Conservation (phyloP, 2,329 filamentous ascomycete species). For the Sporothrix globosa region DNA sequence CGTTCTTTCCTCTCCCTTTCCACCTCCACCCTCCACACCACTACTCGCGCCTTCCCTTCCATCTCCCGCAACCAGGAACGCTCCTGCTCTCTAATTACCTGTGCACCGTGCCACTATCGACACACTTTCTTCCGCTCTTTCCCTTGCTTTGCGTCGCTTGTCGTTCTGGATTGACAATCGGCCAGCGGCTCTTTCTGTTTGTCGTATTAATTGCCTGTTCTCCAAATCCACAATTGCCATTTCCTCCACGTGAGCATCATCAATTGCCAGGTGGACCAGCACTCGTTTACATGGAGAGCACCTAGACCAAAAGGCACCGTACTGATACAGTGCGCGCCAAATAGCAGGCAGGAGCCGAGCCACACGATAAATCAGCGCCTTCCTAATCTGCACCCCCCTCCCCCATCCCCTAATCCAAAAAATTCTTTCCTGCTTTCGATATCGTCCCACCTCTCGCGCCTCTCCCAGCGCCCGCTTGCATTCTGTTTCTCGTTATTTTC, state of each 20-base stretch:
- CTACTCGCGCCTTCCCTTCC: neutral
- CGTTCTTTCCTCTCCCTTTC: neutral
- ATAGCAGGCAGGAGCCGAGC: neutral
- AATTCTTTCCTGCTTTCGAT: conserved; percentile 2
- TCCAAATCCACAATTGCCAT: neutral
- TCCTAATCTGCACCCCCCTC: conserved; percentile 13
- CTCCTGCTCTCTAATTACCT: conserved; percentile 6
- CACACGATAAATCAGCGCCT: conserved; percentile 21
- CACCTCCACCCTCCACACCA: conserved; percentile 6
- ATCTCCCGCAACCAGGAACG: conserved; percentile 13
- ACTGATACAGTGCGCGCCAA: conserved; percentile 9
- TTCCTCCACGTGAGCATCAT: neutral
- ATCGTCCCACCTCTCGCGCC: conserved; percentile 11
- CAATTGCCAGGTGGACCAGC: conserved; percentile 17
- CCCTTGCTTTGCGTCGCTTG: neutral
- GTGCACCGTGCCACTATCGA: conserved; percentile 16
- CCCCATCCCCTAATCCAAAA: conserved; percentile 15
- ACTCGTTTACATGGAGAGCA: neutral
- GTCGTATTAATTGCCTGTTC: neutral
- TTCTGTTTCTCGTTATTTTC: conserved; percentile 13
- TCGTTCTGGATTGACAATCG: neutral
- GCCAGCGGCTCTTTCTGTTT: conserved; percentile 3
- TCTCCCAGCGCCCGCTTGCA: conserved; percentile 16
- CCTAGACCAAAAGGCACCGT: conserved; percentile 16
- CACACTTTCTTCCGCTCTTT: neutral